Conservation (phyloP, 352 stramenopile genomes). For the Phytopythium kandeliae region DNA sequence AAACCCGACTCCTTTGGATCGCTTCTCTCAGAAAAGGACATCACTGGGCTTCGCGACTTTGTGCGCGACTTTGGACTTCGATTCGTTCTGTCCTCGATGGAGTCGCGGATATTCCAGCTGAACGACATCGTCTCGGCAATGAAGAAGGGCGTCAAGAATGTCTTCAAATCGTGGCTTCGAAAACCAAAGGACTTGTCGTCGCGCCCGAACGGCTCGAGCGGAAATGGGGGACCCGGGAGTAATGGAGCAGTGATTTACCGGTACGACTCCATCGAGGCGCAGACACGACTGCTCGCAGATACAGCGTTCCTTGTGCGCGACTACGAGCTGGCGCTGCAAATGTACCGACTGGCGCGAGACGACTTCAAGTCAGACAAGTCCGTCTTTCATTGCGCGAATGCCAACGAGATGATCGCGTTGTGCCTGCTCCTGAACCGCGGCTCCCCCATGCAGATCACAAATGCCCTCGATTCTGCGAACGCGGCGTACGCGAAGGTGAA, state of each 20-base stretch:
- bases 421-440: constrained; percentile 75
- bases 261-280: constrained; percentile 83
- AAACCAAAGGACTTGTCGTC: constrained; percentile 75
- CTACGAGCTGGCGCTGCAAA: constrained; percentile 86
- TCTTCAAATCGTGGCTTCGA: constrained; percentile 89
- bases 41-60: constrained; percentile 56
- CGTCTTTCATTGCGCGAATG: constrained; percentile 70
- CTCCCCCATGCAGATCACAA: constrained; percentile 80
- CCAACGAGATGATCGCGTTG: constrained; percentile 87
- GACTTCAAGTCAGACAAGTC: constrained; percentile 91
- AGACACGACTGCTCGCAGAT: constrained; percentile 86
- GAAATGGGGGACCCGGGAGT: constrained; percentile 2
- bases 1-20: constrained; percentile 21
- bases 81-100: constrained; percentile 76
- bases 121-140: constrained; percentile 87
- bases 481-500: constrained; percentile 59
- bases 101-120: constrained; percentile 78
- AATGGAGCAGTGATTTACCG: constrained; percentile 50
- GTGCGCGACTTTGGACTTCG: constrained; percentile 70
- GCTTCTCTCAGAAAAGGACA: constrained; percentile 63
- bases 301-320: constrained; percentile 88
- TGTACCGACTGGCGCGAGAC: constrained; percentile 88
- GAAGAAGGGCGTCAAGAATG: constrained; percentile 91
- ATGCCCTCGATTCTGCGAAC: constrained; percentile 65
- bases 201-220: constrained; percentile 9